Percentiles rank a stretch among this genome's conserved stretches.
Evolutionary conservation across 176 grass and related monocot genomes (phyloP).

Genomic region (Miscanthus lutarioriparius): DNA sequence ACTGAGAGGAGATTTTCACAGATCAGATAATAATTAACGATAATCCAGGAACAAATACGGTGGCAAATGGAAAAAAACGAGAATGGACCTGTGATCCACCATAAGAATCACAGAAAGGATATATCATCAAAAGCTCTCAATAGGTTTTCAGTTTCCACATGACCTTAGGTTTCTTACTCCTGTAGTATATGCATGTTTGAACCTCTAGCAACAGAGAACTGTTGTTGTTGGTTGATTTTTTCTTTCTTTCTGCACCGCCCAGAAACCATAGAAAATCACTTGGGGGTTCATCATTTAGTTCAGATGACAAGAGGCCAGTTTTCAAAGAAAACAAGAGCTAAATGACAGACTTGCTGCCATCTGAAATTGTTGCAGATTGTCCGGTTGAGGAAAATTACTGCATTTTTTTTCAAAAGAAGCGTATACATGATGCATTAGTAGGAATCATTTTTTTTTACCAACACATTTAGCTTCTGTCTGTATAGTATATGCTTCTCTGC

Average conservation of each 20-base stretch:
- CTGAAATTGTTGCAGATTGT: neutral
- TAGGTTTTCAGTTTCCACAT: neutral
- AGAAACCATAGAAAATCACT: too few relatives aligned
- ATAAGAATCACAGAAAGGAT: neutral
- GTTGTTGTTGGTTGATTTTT: too few relatives aligned
- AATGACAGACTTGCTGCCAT: neutral
- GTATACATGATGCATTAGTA: neutral
- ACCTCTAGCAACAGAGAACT: too few relatives aligned
- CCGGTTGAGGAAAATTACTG: neutral
- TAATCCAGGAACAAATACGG: neutral
- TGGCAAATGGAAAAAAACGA: slow-evolving; percentile 1
- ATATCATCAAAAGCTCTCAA: neutral
- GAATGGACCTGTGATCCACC: neutral
- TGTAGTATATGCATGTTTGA: neutral
- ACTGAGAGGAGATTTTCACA: too few relatives aligned
- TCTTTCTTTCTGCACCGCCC: too few relatives aligned
- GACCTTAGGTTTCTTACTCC: slow-evolving; percentile 10
- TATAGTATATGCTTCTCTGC: neutral
- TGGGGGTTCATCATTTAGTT: too few relatives aligned
- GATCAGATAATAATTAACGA: too few relatives aligned
- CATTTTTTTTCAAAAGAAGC: neutral
- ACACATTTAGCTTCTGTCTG: too few relatives aligned
- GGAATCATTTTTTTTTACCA: too few relatives aligned
- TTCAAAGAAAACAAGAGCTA: too few relatives aligned
- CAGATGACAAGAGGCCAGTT: too few relatives aligned